Evolutionary conservation across 352 stramenopile species (phyloP).

Genomic region (Phytopythium litorale): DNA sequence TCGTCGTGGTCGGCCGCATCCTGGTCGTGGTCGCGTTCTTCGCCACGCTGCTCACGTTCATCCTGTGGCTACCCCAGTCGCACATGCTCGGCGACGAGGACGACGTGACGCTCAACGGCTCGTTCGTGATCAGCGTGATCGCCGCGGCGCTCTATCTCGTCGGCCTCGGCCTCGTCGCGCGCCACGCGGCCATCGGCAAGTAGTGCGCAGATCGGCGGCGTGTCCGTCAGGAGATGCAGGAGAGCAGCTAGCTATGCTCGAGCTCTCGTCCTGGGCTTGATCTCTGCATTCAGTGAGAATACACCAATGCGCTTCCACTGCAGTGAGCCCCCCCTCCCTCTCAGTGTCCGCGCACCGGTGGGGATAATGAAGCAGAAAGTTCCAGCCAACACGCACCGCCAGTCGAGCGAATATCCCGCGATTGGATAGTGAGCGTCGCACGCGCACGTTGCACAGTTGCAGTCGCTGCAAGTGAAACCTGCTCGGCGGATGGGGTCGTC

Average conservation of each 20-base stretch:
- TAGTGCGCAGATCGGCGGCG: neutral
- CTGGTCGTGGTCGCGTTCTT: slow-evolving; percentile 37
- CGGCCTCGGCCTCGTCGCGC: slow-evolving; percentile 20
- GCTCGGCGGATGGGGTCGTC: too few species aligned
- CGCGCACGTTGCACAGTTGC: too few species aligned
- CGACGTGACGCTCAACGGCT: slow-evolving; percentile 50
- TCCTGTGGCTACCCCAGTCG: slow-evolving; percentile 55
- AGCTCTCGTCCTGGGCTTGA: neutral
- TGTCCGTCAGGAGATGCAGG: neutral
- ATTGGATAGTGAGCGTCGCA: too few species aligned
- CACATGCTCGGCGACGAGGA: slow-evolving; percentile 48
- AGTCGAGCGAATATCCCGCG: too few species aligned
- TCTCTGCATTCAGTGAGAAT: neutral
- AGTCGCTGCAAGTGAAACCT: too few species aligned
- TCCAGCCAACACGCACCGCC: too few species aligned
- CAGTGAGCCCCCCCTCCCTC: too few species aligned
- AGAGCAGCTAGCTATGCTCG: too few species aligned
- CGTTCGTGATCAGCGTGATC: slow-evolving; percentile 52
- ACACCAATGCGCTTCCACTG: too few species aligned
- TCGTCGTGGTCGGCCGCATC: slow-evolving; percentile 45
- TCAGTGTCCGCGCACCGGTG: too few species aligned
- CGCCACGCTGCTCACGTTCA: slow-evolving; percentile 47
- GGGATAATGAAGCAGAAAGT: too few species aligned
- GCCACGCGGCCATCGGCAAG: slow-evolving; percentile 17
- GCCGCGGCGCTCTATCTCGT: slow-evolving; percentile 48